These are phyloP conservation scores for Aspergillus udagawae DNA, from an alignment of 2,329 filamentous ascomycete species.

Conservation along the genomic window DNA sequence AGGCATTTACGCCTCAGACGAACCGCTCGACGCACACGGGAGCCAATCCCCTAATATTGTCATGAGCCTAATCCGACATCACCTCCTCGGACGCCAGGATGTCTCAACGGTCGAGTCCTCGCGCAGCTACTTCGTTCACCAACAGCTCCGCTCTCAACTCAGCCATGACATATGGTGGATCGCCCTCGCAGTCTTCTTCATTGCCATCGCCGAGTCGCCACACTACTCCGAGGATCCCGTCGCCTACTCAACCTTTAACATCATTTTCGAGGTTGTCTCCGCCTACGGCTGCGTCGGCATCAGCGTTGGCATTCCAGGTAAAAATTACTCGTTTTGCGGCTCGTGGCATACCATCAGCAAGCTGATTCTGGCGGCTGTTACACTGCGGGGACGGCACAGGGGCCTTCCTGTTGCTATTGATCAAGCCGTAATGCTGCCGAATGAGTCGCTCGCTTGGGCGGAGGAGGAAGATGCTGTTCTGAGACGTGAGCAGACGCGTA, in stretches of 20 bases:
- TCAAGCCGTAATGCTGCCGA: constrained; percentile 44
- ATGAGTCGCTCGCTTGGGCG: constrained; percentile 37
- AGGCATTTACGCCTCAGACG: constrained; percentile 43
- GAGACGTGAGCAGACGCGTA: constrained; percentile 24
- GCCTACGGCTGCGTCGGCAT: constrained; percentile 61
- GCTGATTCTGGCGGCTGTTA: constrained; percentile 55
- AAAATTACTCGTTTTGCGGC: constrained; percentile 54
- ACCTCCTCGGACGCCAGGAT: constrained; percentile 21
- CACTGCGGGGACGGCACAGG: constrained; percentile 55
- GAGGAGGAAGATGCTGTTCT: constrained; percentile 41
- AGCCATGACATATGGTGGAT: constrained; percentile 67
- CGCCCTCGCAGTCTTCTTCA: constrained; percentile 56
- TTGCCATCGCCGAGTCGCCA: constrained; percentile 57
- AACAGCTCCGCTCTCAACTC: constrained; percentile 61
- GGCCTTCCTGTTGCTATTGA: constrained; percentile 56
- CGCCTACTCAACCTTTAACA: constrained; percentile 56
- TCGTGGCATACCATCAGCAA: constrained; percentile 55
- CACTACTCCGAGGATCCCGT: constrained; percentile 52
- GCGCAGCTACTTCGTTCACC: constrained; percentile 48
- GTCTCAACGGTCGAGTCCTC: constrained; percentile 26
- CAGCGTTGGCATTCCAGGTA: constrained; percentile 52
- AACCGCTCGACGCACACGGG: constrained; percentile 14
- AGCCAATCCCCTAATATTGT: constrained; percentile 19
- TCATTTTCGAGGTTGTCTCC: constrained; percentile 47
- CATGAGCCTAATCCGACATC: constrained; percentile 24